A percentile compares a stretch with the other conserved stretches of the same genome.
phyloP scores from a whole-genome alignment of 306 rosid genomes.

The Oemleria cerasiformis region DNA sequence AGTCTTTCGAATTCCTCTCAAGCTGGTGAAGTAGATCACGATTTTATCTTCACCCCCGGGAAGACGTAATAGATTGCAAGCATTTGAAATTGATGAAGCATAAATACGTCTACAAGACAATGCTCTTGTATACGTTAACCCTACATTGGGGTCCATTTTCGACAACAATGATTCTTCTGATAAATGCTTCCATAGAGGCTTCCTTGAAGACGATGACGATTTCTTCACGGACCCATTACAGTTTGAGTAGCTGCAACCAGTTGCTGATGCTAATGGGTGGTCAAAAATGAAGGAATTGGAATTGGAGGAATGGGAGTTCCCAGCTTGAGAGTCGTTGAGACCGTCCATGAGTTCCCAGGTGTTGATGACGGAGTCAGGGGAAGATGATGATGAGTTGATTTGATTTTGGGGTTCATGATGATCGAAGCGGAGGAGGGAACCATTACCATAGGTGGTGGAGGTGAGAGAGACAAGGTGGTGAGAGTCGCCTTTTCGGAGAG shows the following conservation, averaged over 20 bases:
- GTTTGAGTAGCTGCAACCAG: slow-evolving; percentile 35
- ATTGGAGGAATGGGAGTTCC: slow-evolving; percentile 1
- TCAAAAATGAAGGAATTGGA: slow-evolving; percentile 23
- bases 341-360: slow-evolving; percentile 90
- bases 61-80: slow-evolving; percentile 15
- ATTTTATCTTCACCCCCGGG: slow-evolving; percentile 55
- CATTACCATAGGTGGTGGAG: slow-evolving; percentile 73
- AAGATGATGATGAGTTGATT: slow-evolving; percentile 33
- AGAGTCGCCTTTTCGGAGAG: slow-evolving; percentile 70
- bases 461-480: slow-evolving; percentile 87
- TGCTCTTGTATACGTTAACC: slow-evolving; percentile 64
- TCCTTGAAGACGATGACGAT: slow-evolving; percentile 19
- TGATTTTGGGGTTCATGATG: slow-evolving; percentile 16
- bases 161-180: slow-evolving; percentile 77
- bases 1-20: slow-evolving; percentile 73
- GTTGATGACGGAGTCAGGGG: slow-evolving; percentile 89
- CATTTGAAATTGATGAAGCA: slow-evolving; percentile 29
- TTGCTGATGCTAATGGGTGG: neutral
- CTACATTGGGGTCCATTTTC: slow-evolving; percentile 74
- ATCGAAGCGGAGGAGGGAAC: slow-evolving; percentile 46
- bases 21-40: slow-evolving; percentile 66
- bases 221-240: slow-evolving; percentile 35
- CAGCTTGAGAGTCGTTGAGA: slow-evolving; percentile 41
- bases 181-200: slow-evolving; percentile 79
- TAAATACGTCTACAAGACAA: slow-evolving; percentile 53